Evolutionary conservation across 768 basidiomycete genomes (phyloP), one percentile per base, ranked within the genome.

Genomic region (Collybiopsis luxurians): DNA sequence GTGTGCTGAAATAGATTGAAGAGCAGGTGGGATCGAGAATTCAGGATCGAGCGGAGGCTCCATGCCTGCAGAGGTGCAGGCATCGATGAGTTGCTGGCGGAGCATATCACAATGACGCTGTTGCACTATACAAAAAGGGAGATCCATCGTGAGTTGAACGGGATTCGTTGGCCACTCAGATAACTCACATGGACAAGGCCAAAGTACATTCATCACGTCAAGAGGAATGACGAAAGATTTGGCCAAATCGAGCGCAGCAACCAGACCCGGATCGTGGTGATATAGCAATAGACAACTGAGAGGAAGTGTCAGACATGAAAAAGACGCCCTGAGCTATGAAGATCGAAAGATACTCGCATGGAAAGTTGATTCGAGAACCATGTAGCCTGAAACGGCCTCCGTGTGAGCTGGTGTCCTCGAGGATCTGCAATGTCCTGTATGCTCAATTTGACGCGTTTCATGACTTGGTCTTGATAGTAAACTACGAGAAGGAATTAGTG

Each of bases 361-460:
- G 80, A 76, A 5, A 88, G 73, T 61, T 87, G 87, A 58, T 81
- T 85, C 30, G 81, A 73, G 60, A 88, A 88, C 89, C 89, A 91
- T 44, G 78, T 77, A 53, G 84, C 80, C 61, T 86, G 82, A 68
- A 82, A 90, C 0, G 89, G 89, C 0, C 87, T 80, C 26, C 88
- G 76, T 19, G 84, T 81, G 28, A 91, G 73, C 62, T 83, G 71
- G 58, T 86, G 75, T 0, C 78, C 82, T 34, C 81, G 75, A 2
- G 73, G 69, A 34, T 78, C 74, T n/a, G 73, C 74, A 15, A 86
- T 68, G 51, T 80, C 77, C 47, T 79, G 74, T 19, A 88, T 75
- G 17, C 84, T 75, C 26, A 72, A 64, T 63, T 80, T 82, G 46
- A 85, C 82, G 36, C 82, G 79, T 59, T 80, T 75, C n/a, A 88